These are phyloP conservation scores for Achaetomium macrosporum DNA, from an alignment of 2,329 filamentous ascomycete species.

Conservation along the genomic window DNA sequence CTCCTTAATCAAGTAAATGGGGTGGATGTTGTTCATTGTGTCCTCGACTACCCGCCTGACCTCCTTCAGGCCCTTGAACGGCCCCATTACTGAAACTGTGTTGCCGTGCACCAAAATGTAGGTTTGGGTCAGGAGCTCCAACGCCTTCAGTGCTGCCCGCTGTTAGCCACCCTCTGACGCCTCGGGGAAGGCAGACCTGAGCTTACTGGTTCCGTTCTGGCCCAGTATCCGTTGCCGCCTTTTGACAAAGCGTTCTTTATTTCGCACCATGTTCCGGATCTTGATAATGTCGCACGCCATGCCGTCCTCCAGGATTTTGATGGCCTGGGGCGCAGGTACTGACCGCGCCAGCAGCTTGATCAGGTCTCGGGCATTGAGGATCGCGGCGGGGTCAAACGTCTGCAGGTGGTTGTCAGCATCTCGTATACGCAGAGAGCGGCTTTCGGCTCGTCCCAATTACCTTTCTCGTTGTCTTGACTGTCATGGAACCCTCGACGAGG, in stretches of 20 bases:
- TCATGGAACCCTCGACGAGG: constrained; percentile 93
- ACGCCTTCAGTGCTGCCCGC: constrained; percentile 61
- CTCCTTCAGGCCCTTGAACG: constrained; percentile 89
- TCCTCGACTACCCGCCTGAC: constrained; percentile 85
- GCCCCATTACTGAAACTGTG: constrained; percentile 87
- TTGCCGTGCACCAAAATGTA: constrained; percentile 97
- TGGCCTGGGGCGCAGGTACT: constrained; percentile 85
- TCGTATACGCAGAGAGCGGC: neutral
- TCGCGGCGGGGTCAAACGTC: constrained; percentile 85
- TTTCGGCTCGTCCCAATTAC: constrained; percentile 42
- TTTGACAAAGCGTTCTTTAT: constrained; percentile 95
- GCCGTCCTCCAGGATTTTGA: constrained; percentile 91
- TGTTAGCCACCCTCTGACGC: constrained; percentile 3
- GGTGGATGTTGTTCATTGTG: constrained; percentile 95
- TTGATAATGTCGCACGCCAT: constrained; percentile 94
- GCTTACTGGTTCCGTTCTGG: constrained; percentile 71
- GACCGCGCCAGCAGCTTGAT: constrained; percentile 89
- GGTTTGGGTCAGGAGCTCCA: constrained; percentile 84
- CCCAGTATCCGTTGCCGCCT: constrained; percentile 87
- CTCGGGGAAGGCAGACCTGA: neutral
- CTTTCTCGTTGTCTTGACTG: constrained; percentile 87
- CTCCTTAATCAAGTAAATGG: constrained; percentile 63
- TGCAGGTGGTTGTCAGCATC: constrained; percentile 24
- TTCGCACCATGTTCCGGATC: constrained; percentile 81
- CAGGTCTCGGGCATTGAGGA: constrained; percentile 88